A percentile compares a stretch with the other conserved stretches of the same genome.
Conservation (phyloP, 2,329 filamentous ascomycete genomes). For the Cercospora sp. region DNA sequence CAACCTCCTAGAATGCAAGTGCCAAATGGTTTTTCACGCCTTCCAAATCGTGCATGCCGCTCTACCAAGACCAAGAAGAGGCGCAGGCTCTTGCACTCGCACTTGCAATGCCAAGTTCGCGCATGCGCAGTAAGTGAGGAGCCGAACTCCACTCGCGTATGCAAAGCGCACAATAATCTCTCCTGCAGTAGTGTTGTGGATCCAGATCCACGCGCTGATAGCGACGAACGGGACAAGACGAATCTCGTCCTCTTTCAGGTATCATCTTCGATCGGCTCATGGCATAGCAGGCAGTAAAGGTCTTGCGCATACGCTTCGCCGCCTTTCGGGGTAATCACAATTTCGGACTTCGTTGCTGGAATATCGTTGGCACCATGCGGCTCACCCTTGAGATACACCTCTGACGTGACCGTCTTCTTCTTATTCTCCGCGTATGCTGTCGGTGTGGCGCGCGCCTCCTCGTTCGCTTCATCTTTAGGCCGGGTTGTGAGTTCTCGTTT, state of each 20-base stretch:
- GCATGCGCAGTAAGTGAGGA: neutral
- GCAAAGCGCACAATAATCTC: neutral
- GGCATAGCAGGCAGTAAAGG: conserved; percentile 36
- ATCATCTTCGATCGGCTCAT: conserved; percentile 26
- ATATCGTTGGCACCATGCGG: conserved; percentile 17
- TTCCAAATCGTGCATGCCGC: neutral
- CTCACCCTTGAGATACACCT: conserved; percentile 33
- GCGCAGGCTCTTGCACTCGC: neutral
- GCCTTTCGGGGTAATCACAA: conserved; percentile 33
- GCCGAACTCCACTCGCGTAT: neutral
- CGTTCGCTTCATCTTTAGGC: conserved; percentile 19
- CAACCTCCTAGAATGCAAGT: neutral
- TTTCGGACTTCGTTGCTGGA: conserved; percentile 27
- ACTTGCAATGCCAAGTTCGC: neutral
- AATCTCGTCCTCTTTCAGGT: conserved; percentile 13
- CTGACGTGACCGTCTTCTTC: conserved; percentile 22
- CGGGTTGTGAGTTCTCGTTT: conserved; percentile 5
- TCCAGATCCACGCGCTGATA: neutral
- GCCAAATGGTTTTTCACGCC: neutral
- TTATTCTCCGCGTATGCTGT: conserved; percentile 6
- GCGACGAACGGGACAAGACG: neutral
- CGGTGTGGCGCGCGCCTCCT: conserved; percentile 7
- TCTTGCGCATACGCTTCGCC: conserved; percentile 28
- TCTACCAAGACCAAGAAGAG: neutral
- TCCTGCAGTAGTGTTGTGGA: conserved; percentile 12